phyloP scores from a whole-genome alignment of 73 alveolate species.

The Uronychia setigera region DNA sequence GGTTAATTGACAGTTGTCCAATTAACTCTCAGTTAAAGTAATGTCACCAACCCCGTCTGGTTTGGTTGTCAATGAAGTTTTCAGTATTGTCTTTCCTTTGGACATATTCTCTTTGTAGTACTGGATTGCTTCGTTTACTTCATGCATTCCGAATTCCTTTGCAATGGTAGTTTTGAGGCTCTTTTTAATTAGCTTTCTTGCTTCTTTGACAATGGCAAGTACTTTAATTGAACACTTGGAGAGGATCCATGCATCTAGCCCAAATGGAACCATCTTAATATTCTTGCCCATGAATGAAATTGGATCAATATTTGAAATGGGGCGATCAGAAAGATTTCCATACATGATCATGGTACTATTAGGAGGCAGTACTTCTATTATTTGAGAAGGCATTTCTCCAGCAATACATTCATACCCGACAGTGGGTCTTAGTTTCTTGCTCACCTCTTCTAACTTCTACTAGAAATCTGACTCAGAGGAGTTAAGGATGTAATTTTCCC shows the following conservation, averaged over 20 bases:
- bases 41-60: too few species aligned
- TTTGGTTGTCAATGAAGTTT: too few species aligned
- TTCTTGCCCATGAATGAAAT: conserved; percentile 34
- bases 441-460: conserved; percentile 34
- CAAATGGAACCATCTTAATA: conserved; percentile 45
- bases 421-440: conserved; percentile 45
- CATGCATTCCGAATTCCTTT: conserved; percentile 49
- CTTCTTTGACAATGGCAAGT: conserved; percentile 21
- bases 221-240: conserved; percentile 25
- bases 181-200: conserved; percentile 37
- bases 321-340: conserved; percentile 61
- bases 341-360: conserved; percentile 39
- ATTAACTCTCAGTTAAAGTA: too few species aligned
- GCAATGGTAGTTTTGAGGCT: conserved; percentile 22
- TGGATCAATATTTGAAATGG: conserved; percentile 42
- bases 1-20: too few species aligned
- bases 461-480: too few species aligned
- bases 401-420: conserved; percentile 69
- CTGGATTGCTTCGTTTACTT: conserved; percentile 63
- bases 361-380: conserved; percentile 30
- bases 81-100: conserved; percentile 55
- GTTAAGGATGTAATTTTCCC: too few species aligned
- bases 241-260: conserved; percentile 60
- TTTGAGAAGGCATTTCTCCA: conserved; percentile 49
- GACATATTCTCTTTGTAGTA: conserved; percentile 61